phyloP scores from a whole-genome alignment of 495 filamentous ascomycete species.

The Penicillium bialowiezense region DNA sequence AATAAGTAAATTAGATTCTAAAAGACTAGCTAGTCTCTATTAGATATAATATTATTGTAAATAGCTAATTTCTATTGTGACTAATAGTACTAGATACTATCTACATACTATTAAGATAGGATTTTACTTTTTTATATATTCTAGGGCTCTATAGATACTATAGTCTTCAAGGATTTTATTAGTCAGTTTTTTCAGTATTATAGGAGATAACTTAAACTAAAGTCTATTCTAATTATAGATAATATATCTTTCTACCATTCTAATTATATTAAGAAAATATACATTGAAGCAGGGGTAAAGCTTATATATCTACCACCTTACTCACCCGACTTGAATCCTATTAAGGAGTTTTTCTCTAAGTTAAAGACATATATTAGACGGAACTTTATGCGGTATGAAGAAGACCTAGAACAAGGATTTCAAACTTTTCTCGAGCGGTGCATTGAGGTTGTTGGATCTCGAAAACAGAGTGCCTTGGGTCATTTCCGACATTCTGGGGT shows the following conservation, averaged over 20 bases:
- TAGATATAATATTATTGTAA: constrained; percentile 26
- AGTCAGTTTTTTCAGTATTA: constrained; percentile 33
- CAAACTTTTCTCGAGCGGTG: constrained; percentile 1
- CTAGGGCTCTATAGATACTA: constrained; percentile 30
- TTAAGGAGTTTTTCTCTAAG: constrained; percentile 12
- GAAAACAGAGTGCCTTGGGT: background rate
- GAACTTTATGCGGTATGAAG: background rate
- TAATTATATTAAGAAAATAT: background rate
- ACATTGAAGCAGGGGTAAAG: constrained; percentile 23
- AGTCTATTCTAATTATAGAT: background rate
- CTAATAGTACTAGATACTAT: constrained; percentile 34
- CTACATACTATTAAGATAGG: constrained; percentile 33
- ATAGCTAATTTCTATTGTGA: constrained; percentile 26
- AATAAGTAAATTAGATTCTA: constrained; percentile 26
- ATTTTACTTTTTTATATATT: constrained; percentile 28
- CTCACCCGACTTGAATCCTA: constrained; percentile 3
- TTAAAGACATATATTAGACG: constrained; percentile 12
- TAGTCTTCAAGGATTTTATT: constrained; percentile 37
- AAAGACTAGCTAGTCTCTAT: constrained; percentile 25
- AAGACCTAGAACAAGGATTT: background rate
- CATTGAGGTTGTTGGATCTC: background rate
- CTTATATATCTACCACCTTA: constrained; percentile 13
- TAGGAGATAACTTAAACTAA: constrained; percentile 30
- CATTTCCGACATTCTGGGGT: background rate
- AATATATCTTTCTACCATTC: background rate